A percentile compares a stretch with the other conserved stretches of the same genome.
Conservation (phyloP, 1,139 yeast genomes). For the Arxiozyma heterogenica region DNA sequence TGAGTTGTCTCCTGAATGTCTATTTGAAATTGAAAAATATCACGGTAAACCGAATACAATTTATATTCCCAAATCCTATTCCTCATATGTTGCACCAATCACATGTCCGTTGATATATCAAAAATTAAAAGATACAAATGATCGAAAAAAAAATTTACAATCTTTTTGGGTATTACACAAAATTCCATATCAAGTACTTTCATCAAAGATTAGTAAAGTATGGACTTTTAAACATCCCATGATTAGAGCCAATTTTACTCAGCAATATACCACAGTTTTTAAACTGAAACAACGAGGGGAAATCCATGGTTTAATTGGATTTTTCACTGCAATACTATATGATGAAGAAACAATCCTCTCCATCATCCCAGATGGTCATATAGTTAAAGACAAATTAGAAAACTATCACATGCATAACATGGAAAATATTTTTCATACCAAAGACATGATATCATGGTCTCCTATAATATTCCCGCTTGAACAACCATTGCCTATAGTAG, state of each 20-base stretch:
- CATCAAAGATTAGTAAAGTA: conserved; percentile 35
- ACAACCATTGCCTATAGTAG: conserved; percentile 41
- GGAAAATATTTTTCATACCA: conserved; percentile 32
- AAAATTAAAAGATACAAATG: conserved; percentile 19
- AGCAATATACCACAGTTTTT: conserved; percentile 26
- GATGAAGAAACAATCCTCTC: conserved; percentile 45
- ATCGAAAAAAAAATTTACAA: conserved; percentile 25
- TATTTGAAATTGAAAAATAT: conserved; percentile 32
- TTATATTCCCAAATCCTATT: conserved; percentile 58
- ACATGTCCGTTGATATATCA: conserved; percentile 44
- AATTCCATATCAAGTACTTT: conserved; percentile 41
- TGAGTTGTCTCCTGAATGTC: conserved; percentile 78
- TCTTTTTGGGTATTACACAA: conserved; percentile 56
- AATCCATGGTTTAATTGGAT: conserved; percentile 69
- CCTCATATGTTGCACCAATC: conserved; percentile 57
- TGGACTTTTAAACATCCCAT: conserved; percentile 52
- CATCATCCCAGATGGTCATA: conserved; percentile 39
- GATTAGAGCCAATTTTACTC: conserved; percentile 10
- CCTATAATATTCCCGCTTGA: conserved; percentile 68
- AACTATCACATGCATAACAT: conserved; percentile 9
- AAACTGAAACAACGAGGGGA: conserved; percentile 39
- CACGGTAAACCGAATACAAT: conserved; percentile 30
- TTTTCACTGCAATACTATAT: conserved; percentile 58
- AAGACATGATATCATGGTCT: conserved; percentile 56
- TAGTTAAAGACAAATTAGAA: conserved; percentile 9